Percentiles rank a stretch among this genome's conserved stretches.
phyloP scores from a whole-genome alignment of 805 yeast species.

The Yarrowia sp. region DNA sequence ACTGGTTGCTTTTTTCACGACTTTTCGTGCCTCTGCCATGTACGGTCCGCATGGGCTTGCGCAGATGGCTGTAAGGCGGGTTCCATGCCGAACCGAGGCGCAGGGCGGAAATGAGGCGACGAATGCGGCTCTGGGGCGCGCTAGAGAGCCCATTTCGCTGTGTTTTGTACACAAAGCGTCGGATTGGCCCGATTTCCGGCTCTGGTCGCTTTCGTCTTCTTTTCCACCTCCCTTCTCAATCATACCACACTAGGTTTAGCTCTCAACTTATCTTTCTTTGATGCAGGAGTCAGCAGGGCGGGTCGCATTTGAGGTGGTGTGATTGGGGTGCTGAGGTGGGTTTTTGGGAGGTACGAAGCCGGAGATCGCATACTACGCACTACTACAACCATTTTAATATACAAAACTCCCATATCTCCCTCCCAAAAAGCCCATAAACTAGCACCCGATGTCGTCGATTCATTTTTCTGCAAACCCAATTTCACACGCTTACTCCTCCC shows the following conservation, averaged over 20 bases:
- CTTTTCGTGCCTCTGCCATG: not conserved
- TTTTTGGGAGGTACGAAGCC: too few relatives aligned
- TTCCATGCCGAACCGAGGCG: conserved; percentile 23
- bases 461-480: not conserved
- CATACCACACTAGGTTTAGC: not conserved
- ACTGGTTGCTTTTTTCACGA: not conserved
- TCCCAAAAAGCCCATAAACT: not conserved
- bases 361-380: too few relatives aligned
- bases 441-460: too few relatives aligned
- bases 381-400: too few relatives aligned
- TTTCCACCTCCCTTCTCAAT: not conserved
- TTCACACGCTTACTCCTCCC: conserved; percentile 4
- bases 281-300: conserved; percentile 17
- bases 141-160: too few relatives aligned
- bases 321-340: not conserved
- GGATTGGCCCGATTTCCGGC: not conserved
- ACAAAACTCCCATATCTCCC: not conserved
- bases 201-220: too few relatives aligned
- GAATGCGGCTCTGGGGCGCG: too few relatives aligned
- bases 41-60: not conserved
- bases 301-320: not conserved
- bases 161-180: too few relatives aligned
- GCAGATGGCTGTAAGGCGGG: not conserved
- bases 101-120: not conserved
- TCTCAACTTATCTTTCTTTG: not conserved